Evolutionary conservation across 2,329 filamentous ascomycete species (phyloP).

Genomic region (Monosporascus sp.): DNA sequence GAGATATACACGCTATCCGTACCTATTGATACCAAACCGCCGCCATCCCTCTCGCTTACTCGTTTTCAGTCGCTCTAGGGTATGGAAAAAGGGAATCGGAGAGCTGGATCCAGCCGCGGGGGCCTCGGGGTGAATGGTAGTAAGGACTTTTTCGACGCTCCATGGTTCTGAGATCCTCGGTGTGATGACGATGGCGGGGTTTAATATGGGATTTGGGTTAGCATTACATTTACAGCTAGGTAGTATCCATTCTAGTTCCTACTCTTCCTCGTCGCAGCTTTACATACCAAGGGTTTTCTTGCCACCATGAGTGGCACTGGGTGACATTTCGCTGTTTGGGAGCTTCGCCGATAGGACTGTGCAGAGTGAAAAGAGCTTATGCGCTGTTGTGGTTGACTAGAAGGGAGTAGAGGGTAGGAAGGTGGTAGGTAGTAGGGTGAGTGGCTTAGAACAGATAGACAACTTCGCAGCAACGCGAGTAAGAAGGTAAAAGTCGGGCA

Average conservation of each 20-base stretch:
- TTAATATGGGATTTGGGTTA: slow-evolving; percentile 16
- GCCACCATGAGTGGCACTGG: neutral
- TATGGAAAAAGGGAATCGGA: slow-evolving; percentile 87
- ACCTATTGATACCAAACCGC: slow-evolving; percentile 71
- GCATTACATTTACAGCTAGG: slow-evolving; percentile 6
- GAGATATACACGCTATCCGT: too few species aligned
- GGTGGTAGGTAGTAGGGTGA: too few species aligned
- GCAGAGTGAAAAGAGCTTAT: too few species aligned
- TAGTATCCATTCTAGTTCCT: neutral
- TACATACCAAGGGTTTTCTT: slow-evolving; percentile 11
- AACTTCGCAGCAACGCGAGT: too few species aligned
- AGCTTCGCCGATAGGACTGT: too few species aligned
- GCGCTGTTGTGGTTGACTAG: too few species aligned
- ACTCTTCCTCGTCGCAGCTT: too few species aligned
- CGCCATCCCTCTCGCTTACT: slow-evolving; percentile 95
- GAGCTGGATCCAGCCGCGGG: slow-evolving; percentile 59
- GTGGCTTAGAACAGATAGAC: too few species aligned
- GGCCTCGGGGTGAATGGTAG: slow-evolving; percentile 55
- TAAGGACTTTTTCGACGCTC: slow-evolving; percentile 59
- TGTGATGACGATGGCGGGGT: slow-evolving; percentile 30
- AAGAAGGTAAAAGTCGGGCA: too few species aligned
- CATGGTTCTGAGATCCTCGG: slow-evolving; percentile 43
- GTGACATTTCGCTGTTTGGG: neutral
- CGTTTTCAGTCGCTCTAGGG: slow-evolving; percentile 90
- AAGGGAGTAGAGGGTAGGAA: too few species aligned